Evolutionary conservation across 805 yeast genomes (phyloP).

Genomic region (Cyberlindnera mycetangii): DNA sequence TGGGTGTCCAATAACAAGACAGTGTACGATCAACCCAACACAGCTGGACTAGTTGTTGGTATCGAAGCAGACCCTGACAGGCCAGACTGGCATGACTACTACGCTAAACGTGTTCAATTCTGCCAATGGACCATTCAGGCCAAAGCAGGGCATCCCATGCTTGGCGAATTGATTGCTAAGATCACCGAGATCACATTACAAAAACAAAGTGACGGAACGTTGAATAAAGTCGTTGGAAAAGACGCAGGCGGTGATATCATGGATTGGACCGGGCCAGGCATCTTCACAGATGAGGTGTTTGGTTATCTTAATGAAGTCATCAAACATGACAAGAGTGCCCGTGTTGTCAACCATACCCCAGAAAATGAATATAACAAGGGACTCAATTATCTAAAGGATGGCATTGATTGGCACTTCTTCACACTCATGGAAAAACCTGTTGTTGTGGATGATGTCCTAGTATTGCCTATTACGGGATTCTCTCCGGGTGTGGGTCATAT

Average conservation of each 20-base stretch:
- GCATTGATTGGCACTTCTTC: constrained; percentile 61
- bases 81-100: constrained; percentile 91
- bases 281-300: constrained; percentile 86
- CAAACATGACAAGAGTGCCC: constrained; percentile 1
- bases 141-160: constrained; percentile 87
- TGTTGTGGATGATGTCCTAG: constrained; percentile 62
- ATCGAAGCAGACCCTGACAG: constrained; percentile 97
- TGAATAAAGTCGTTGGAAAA: constrained; percentile 49
- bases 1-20: constrained; percentile 64
- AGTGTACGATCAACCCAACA: constrained; percentile 18
- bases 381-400: constrained; percentile 26
- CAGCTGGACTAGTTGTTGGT: constrained; percentile 82
- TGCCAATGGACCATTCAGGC: constrained; percentile 97
- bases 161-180: constrained; percentile 73
- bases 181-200: constrained; percentile 74
- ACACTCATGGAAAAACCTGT: constrained; percentile 55
- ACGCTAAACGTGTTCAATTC: constrained; percentile 88
- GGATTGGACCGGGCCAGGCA: constrained; percentile 97
- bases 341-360: constrained; percentile 19
- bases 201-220: constrained; percentile 44
- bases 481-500: constrained; percentile 69
- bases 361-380: constrained; percentile 29
- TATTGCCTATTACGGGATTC: constrained; percentile 69
- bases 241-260: constrained; percentile 75
- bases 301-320: constrained; percentile 61